A percentile compares a stretch with the other conserved stretches of the same genome.
Conservation (phyloP, 106 monocot genomes). For the Gastrodia elata region DNA sequence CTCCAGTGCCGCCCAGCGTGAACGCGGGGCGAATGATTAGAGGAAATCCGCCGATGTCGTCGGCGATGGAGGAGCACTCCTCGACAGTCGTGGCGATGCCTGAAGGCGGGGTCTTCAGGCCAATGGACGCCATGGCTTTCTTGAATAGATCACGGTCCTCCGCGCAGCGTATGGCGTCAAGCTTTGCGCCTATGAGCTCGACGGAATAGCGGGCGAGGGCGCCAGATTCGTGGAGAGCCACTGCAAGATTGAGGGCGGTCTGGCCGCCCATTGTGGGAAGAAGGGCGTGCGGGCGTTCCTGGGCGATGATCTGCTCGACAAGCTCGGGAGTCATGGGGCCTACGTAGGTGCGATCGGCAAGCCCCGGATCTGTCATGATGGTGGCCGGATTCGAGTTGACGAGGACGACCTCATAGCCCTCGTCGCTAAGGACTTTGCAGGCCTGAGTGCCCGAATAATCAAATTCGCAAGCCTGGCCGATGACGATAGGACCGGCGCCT, state of each 20-base stretch:
- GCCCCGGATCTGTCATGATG: slow-evolving; percentile 97
- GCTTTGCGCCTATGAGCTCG: slow-evolving; percentile 87
- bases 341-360: slow-evolving; percentile 80
- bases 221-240: slow-evolving; percentile 73
- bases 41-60: slow-evolving; percentile 70
- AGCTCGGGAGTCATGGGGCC: slow-evolving; percentile 89
- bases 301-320: slow-evolving; percentile 56
- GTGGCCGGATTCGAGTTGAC: slow-evolving; percentile 99
- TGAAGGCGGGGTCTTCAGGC: slow-evolving; percentile 88
- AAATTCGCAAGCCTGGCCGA: slow-evolving; percentile 98
- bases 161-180: slow-evolving; percentile 66
- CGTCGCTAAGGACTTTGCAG: slow-evolving; percentile 84
- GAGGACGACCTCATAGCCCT: slow-evolving; percentile 90
- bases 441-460: slow-evolving; percentile 97
- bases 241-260: slow-evolving; percentile 95
- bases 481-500: slow-evolving; percentile 94
- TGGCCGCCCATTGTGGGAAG: slow-evolving; percentile 99
- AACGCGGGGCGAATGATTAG: slow-evolving; percentile 88
- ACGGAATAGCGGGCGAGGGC: slow-evolving; percentile 51
- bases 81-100: slow-evolving; percentile 86
- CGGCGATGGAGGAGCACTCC: slow-evolving; percentile 63
- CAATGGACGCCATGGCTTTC: slow-evolving; percentile 79
- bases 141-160: slow-evolving; percentile 91
- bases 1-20: slow-evolving; percentile 88
- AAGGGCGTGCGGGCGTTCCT: slow-evolving; percentile 79